Conservation (phyloP, 495 filamentous ascomycete species). For the Penicillium simplicissimum region DNA sequence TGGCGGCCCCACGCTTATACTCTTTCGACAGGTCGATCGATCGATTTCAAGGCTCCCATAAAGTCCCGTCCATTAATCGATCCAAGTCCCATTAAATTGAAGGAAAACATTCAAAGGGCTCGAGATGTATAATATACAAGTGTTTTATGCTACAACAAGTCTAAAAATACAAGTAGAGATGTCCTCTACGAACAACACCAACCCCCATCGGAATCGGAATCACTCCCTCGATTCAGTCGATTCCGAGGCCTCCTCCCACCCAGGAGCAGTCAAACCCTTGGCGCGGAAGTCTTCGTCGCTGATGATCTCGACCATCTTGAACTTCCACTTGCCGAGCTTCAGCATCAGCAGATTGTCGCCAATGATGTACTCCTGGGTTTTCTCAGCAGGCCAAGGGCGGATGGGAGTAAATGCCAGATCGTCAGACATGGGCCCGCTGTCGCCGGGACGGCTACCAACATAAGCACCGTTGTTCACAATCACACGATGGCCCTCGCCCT, state of each 20-base stretch:
- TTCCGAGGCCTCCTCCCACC: conserved; percentile 33
- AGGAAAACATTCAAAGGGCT: not conserved
- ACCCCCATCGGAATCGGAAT: not conserved
- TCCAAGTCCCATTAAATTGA: not conserved
- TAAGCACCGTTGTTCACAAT: conserved; percentile 60
- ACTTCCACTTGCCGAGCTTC: conserved; percentile 77
- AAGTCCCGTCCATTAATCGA: not conserved
- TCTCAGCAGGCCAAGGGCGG: conserved; percentile 55
- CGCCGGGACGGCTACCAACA: conserved; percentile 61
- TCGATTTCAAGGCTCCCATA: not conserved
- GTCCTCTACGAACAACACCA: conserved; percentile 9
- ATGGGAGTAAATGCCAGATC: conserved; percentile 63
- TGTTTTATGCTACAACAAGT: conserved; percentile 19
- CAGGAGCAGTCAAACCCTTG: conserved; percentile 44
- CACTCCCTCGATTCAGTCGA: conserved; percentile 5
- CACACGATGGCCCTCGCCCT: conserved; percentile 66
- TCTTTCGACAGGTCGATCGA: not conserved
- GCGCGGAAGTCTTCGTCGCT: conserved; percentile 65
- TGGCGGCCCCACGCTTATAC: not conserved
- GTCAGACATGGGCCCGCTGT: conserved; percentile 54
- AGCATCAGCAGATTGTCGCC: conserved; percentile 66
- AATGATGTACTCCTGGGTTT: conserved; percentile 62
- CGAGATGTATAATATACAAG: conserved; percentile 22
- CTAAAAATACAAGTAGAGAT: conserved; percentile 25
- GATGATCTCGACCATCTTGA: conserved; percentile 71